Base-by-base conservation (phyloP, 371 early-diverging fungal genomes). In the Apophysomyces ossiformis region DNA sequence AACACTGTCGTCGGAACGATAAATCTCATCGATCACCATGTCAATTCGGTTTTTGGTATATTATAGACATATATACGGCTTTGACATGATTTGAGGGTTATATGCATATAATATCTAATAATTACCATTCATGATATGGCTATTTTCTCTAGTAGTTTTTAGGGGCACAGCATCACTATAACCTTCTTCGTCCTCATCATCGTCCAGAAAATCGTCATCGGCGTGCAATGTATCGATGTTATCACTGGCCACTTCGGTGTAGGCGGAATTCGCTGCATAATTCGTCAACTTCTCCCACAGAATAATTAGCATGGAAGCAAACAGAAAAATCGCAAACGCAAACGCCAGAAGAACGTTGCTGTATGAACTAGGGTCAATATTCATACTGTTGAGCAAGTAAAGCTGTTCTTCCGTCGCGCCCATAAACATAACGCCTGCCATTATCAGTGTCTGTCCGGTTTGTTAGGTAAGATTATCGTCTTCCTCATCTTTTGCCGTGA, bases 401-500 rank as follows among this genome's bases (percentile, higher is more conserved):
- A 89, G 71, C 63, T 85, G 87, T 59, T 89, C 82, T 70, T 82
- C 85, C 56, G 87, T 88, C 32, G 87, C 78, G 12, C 86, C 80
- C 90, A 89, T 89, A 62, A 89, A 89, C 26, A 83, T 66, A 12
- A 87, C 60, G 45, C 90, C 90, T 38, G 89, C 77, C 59, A 89
- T 72, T 9, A 85, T 80, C 63, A 89, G 62, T 13, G 71, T 76
- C 81, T 81, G 70, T 12, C 5, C n/a, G 32, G 32, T 26, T 2
- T 26, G 41, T 26, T 41, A 41, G 36, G 13, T 44, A 36, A 64
- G 15, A 43, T 38, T 15, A 38, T 5, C 7, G 21, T 57, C 13
- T 5, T 41, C 6, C 2, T 21, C 50, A 18, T 50, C 18, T 16
- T 37, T 3, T 38, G 32, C 32, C 32, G 32, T 26, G 32, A 26